phyloP scores from a whole-genome alignment of 2,329 filamentous ascomycete species.

The Blastomyces gilchristii region DNA sequence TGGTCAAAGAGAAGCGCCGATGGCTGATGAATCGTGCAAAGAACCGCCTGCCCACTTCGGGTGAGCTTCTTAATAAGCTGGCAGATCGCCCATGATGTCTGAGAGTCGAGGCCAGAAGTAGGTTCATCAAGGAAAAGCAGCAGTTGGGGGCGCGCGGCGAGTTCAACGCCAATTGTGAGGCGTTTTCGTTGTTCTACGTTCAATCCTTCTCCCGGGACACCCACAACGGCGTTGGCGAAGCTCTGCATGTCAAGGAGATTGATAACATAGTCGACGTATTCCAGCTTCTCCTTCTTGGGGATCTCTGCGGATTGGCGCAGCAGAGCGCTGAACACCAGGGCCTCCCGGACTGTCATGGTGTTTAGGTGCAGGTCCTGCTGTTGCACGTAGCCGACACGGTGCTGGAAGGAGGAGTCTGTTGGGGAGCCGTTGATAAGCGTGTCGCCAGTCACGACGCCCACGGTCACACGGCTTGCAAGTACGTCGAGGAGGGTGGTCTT shows the following conservation, averaged over 20 bases:
- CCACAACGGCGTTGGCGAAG: slow-evolving; percentile 85
- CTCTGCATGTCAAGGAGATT: slow-evolving; percentile 81
- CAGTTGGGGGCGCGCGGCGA: slow-evolving; percentile 80
- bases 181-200: slow-evolving; percentile 58
- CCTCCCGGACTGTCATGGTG: slow-evolving; percentile 78
- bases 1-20: slow-evolving; percentile 89
- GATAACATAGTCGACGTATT: slow-evolving; percentile 83
- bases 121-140: slow-evolving; percentile 89
- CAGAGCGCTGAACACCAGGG: slow-evolving; percentile 72
- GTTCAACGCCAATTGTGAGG: slow-evolving; percentile 85
- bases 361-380: slow-evolving; percentile 83
- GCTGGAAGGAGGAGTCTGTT: slow-evolving; percentile 66
- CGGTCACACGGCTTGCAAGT: slow-evolving; percentile 71
- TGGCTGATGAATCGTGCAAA: slow-evolving; percentile 95
- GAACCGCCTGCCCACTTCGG: slow-evolving; percentile 77
- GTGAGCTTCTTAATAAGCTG: slow-evolving; percentile 80
- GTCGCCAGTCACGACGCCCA: slow-evolving; percentile 81
- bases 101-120: slow-evolving; percentile 83
- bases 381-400: slow-evolving; percentile 66
- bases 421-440: slow-evolving; percentile 70
- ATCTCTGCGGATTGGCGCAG: slow-evolving; percentile 70
- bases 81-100: slow-evolving; percentile 86
- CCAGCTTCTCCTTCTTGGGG: slow-evolving; percentile 63
- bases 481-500: slow-evolving; percentile 86
- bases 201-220: slow-evolving; percentile 68